Conservation (phyloP, 495 filamentous ascomycete species). For the Aspergillus cavernicola region DNA sequence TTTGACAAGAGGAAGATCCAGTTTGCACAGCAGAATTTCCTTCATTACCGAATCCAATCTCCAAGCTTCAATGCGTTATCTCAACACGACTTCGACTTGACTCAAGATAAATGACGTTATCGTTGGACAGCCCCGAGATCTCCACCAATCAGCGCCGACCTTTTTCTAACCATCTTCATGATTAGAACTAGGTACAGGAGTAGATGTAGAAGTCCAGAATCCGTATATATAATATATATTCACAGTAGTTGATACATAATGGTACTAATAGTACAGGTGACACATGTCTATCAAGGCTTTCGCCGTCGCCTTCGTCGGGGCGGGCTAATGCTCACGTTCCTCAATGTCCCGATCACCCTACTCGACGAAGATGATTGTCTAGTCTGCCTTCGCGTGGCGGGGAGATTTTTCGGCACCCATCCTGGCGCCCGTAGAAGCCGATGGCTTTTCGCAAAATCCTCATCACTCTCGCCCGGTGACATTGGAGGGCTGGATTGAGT, state of each 20-base stretch:
- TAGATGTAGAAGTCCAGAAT: background rate
- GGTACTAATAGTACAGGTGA: too few relatives aligned
- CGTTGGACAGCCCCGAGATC: background rate
- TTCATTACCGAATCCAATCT: background rate
- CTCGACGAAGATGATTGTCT: constrained; percentile 9
- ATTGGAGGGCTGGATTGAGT: constrained; percentile 38
- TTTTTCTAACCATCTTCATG: background rate
- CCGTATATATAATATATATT: background rate
- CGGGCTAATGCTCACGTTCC: constrained; percentile 22
- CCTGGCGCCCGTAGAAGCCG: constrained; percentile 31
- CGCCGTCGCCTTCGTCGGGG: background rate
- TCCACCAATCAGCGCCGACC: background rate
- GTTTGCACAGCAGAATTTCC: background rate
- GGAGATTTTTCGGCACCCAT: constrained; percentile 34
- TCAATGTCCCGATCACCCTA: background rate
- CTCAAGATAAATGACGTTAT: background rate
- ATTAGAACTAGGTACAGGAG: background rate
- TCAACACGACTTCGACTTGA: background rate
- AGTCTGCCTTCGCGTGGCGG: constrained; percentile 14
- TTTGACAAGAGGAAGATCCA: background rate
- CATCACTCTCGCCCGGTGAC: constrained; percentile 26
- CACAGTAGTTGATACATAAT: background rate
- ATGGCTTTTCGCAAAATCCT: constrained; percentile 28
- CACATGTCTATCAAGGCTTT: background rate
- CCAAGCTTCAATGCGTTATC: background rate